A percentile compares a stretch with the other conserved stretches of the same genome.
Conservation (phyloP, 306 rosid species). For the Adenanthera pavonina region DNA sequence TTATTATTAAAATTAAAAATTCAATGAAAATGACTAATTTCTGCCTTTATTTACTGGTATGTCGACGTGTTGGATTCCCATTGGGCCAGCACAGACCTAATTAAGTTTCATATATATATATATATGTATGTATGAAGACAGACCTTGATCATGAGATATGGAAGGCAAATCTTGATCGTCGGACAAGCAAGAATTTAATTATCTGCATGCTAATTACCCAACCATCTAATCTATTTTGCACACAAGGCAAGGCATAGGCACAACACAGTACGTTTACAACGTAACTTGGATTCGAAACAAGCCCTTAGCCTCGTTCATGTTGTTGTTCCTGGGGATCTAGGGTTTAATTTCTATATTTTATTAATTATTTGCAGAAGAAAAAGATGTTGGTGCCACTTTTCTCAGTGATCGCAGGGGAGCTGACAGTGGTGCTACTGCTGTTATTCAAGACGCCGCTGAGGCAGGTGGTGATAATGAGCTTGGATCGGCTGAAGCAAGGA, state of each 20-base stretch:
- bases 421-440: slow-evolving; percentile 58
- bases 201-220: not conserved
- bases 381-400: slow-evolving; percentile 75
- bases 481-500: slow-evolving; percentile 81
- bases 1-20: not conserved
- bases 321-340: too few species aligned
- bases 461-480: slow-evolving; percentile 62
- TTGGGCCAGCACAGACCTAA: not conserved
- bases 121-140: too few species aligned
- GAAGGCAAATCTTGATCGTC: not conserved
- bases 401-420: slow-evolving; percentile 49
- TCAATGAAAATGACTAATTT: not conserved
- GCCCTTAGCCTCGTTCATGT: not conserved
- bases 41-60: not conserved
- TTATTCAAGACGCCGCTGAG: slow-evolving; percentile 71
- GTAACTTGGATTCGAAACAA: not conserved
- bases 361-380: not conserved
- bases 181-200: not conserved
- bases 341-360: too few species aligned
- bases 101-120: not conserved
- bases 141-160: not conserved
- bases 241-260: not conserved
- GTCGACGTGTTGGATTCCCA: not conserved
- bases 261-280: not conserved
- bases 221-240: not conserved